Evolutionary conservation across 1,139 yeast genomes (phyloP), one percentile per base, ranked within the genome.

Genomic region (Lodderomyces pseudojiufengensis): DNA sequence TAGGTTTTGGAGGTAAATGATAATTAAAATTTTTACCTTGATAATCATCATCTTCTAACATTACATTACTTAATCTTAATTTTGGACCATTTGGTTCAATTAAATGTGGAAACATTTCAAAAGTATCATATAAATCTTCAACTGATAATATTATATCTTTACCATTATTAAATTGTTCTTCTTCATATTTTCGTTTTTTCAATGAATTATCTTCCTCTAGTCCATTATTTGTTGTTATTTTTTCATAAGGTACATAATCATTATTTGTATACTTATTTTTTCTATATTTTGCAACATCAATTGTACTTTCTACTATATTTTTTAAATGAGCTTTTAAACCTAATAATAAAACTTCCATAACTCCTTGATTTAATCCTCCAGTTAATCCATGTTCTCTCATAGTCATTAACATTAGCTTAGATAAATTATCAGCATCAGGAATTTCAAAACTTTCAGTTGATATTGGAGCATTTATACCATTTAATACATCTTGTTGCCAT

Each of bases 401-500:
- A 4, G 84, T 80, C 58, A 95, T 95, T 27, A 82, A 62, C 69
- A 92, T 80, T 36, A 92, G 71, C 24, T 80, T 69, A 35, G 78
- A 75, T 35, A 94, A 61, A 32, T 75, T 73, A 33, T 82, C 92
- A 29, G 73, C 67, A 48, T 92, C 97, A 0, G 97, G 97, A 10
- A 92, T 60, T 45, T 92, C 92, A 53, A 71, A 85, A 27, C 77
- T 70, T 47, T 90, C 95, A 1, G 87, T 70, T 1, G 94, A 75
- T 27, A 92, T 66, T 4, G 95, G 95, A 2, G 94, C 78, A 48
- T 86, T 87, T 38, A 87, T 77, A n/a, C 95, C 95, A 52, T 83
- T 90, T 35, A 84, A 76, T 18, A 92, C 88, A 55, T 94, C 98
- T 57, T 88, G 96, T 21, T 94, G 88, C 95, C 96, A 88, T 48